Evolutionary conservation across 1,284 basidiomycete species (phyloP).

Genomic region (Puccinia triticina): DNA sequence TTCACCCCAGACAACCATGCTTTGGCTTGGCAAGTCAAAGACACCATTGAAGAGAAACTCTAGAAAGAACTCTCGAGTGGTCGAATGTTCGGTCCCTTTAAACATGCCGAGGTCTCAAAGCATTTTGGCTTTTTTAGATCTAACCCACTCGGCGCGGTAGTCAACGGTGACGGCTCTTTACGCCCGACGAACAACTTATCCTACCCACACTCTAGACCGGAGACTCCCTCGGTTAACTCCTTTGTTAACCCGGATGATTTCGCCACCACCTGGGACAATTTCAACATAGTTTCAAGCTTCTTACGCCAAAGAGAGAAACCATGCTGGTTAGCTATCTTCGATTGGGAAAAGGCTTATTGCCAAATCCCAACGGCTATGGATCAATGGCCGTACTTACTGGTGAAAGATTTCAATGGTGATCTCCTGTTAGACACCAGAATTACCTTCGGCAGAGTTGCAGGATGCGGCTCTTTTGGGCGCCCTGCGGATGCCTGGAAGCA

Average conservation of each 20-base stretch:
- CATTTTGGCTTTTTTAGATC: neutral
- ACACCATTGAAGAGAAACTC: neutral
- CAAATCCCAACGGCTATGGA: too few species aligned
- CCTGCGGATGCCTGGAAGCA: slow-evolving; percentile 20
- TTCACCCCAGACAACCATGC: neutral
- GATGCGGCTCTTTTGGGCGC: neutral
- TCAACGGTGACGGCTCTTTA: neutral
- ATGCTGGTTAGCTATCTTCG: too few species aligned
- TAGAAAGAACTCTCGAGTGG: neutral
- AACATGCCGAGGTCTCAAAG: neutral
- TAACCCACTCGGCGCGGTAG: neutral
- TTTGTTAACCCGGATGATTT: too few species aligned
- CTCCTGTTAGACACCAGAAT: neutral
- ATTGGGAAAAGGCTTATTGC: too few species aligned
- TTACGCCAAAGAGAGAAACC: too few species aligned
- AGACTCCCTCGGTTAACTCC: too few species aligned
- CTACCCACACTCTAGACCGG: neutral
- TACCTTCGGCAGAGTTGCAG: neutral
- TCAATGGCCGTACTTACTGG: too few species aligned
- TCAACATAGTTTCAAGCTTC: too few species aligned
- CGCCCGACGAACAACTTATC: slow-evolving; percentile 5
- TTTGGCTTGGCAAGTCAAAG: neutral
- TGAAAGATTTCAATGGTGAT: too few species aligned
- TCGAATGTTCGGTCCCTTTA: slow-evolving; percentile 11
- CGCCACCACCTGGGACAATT: too few species aligned